Conservation (phyloP, 352 stramenopile species). For the Phytophthora pini region DNA sequence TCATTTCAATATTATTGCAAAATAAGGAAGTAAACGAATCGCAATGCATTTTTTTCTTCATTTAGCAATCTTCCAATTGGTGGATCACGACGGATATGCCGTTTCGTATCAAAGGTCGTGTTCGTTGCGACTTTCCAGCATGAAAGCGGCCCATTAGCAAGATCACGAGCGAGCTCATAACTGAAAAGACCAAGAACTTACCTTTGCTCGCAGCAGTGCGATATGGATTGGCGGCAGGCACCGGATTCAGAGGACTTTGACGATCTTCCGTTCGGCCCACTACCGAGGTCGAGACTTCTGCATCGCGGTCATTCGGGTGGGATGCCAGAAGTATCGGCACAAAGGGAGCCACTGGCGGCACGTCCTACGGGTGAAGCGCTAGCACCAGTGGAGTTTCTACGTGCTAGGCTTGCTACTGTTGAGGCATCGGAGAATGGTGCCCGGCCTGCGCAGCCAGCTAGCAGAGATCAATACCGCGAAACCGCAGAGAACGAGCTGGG, state of each 20-base stretch:
- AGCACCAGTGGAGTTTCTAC: no score
- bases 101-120: background rate
- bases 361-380: no score
- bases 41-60: background rate
- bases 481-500: background rate
- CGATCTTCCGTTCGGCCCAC: background rate
- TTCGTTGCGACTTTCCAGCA: background rate
- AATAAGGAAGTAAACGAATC: background rate
- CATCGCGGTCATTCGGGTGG: no score
- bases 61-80: no score
- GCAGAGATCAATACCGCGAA: no score
- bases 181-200: background rate
- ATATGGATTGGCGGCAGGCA: background rate
- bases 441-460: no score
- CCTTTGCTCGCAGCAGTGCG: background rate
- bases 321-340: no score
- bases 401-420: background rate
- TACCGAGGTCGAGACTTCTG: background rate
- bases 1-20: conserved; percentile 5
- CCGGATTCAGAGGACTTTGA: background rate
- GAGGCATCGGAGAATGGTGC: background rate
- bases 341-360: no score
- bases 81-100: no score
- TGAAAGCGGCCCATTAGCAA: background rate
- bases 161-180: background rate